These are phyloP conservation scores for Colletotrichum lini DNA, from an alignment of 2,329 filamentous ascomycete species.

Conservation along the genomic window DNA sequence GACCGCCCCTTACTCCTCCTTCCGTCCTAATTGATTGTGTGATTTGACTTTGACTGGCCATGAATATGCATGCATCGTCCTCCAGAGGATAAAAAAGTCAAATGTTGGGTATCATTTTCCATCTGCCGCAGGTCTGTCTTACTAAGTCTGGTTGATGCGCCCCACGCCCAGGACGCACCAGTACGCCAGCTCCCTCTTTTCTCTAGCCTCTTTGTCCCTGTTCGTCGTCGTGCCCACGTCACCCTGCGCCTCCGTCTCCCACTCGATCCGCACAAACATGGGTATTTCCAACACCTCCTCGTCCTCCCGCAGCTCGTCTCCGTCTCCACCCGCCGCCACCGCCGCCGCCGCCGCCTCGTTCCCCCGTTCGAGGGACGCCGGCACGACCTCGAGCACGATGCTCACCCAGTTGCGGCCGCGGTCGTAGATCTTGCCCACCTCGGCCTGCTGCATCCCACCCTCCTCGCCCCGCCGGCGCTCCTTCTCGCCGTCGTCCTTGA, in stretches of 20 bases:
- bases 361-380: slow-evolving; percentile 67
- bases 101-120: slow-evolving; percentile 58
- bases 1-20: slow-evolving; percentile 33
- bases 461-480: slow-evolving; percentile 58
- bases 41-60: background rate
- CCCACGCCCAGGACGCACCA: slow-evolving; percentile 96
- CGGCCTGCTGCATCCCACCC: slow-evolving; percentile 71
- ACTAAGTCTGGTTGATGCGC: slow-evolving; percentile 73
- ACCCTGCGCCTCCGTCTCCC: slow-evolving; percentile 80
- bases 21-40: slow-evolving; percentile 3
- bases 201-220: slow-evolving; percentile 74
- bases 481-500: slow-evolving; percentile 68
- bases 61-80: background rate
- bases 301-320: slow-evolving; percentile 65
- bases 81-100: background rate
- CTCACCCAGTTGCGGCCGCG: slow-evolving; percentile 94
- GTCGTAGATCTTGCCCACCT: slow-evolving; percentile 97
- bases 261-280: slow-evolving; percentile 93
- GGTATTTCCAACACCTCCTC: slow-evolving; percentile 87
- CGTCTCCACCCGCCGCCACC: slow-evolving; percentile 3
- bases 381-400: slow-evolving; percentile 91
- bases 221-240: slow-evolving; percentile 70
- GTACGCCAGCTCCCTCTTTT: slow-evolving; percentile 91
- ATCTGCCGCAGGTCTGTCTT: slow-evolving; percentile 26
- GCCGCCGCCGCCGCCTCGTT: slow-evolving; percentile 49